Conservation (phyloP, 1,284 basidiomycete genomes). For the Afroboletus lepidellus region DNA sequence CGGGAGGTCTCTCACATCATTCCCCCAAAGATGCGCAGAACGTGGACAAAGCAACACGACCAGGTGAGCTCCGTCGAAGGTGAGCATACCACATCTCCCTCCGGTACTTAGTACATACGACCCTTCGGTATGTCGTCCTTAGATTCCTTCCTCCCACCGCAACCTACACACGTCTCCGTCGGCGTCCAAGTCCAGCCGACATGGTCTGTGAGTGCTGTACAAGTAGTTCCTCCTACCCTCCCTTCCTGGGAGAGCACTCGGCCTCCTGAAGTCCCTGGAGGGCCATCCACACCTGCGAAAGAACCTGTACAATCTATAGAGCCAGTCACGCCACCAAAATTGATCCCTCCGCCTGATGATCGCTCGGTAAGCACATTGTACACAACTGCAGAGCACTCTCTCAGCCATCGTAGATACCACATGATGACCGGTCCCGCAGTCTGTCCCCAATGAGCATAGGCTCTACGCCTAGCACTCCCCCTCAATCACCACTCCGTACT, state of each 20-base stretch:
- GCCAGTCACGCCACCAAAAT: conserved; percentile 12
- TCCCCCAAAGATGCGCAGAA: conserved; percentile 59
- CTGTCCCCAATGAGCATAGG: conserved; percentile 59
- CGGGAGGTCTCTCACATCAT: conserved; percentile 35
- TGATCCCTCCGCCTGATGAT: conserved; percentile 17
- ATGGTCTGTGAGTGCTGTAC: conserved; percentile 37
- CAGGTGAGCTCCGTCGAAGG: conserved; percentile 37
- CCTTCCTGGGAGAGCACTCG: conserved; percentile 16
- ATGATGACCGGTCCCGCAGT: conserved; percentile 37
- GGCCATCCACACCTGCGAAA: conserved; percentile 12
- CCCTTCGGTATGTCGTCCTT: conserved; percentile 28
- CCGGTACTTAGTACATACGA: conserved; percentile 18
- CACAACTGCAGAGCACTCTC: conserved; percentile 7
- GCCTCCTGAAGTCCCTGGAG: conserved; percentile 1
- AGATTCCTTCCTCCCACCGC: conserved; percentile 24
- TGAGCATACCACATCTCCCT: conserved; percentile 31
- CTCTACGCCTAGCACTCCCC: conserved; percentile 40
- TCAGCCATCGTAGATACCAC: conserved; percentile 33
- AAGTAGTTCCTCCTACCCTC: conserved; percentile 31
- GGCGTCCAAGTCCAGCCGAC: conserved; percentile 36
- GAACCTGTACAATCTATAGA: conserved; percentile 8
- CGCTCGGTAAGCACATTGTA: conserved; percentile 19
- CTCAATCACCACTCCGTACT: conserved; percentile 22
- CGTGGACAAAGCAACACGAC: conserved; percentile 48
- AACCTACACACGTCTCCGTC: conserved; percentile 33